Evolutionary conservation across 2,329 filamentous ascomycete genomes (phyloP).

Genomic region (Fonsecaea erecta): DNA sequence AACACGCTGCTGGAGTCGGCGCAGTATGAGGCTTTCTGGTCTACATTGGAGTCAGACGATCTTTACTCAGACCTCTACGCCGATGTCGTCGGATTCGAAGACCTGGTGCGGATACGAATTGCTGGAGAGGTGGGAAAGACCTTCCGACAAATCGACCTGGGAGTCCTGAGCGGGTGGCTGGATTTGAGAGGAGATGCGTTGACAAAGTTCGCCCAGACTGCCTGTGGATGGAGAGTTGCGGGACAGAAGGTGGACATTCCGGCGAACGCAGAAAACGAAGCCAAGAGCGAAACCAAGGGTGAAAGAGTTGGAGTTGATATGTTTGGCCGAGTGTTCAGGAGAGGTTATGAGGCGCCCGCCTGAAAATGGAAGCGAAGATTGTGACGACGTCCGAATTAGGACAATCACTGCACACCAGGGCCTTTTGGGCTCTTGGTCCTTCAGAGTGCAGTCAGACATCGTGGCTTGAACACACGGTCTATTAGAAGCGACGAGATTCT

Average conservation of each 20-base stretch:
- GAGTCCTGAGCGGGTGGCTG: conserved; percentile 75
- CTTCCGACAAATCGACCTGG: conserved; percentile 72
- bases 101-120: conserved; percentile 87
- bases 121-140: conserved; percentile 82
- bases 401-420: neutral
- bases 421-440: neutral
- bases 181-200: conserved; percentile 69
- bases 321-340: conserved; percentile 70
- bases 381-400: neutral
- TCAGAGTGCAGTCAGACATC: neutral
- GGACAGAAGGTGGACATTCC: conserved; percentile 72
- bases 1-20: conserved; percentile 87
- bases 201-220: conserved; percentile 79
- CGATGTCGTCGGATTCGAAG: conserved; percentile 93
- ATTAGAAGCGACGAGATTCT: neutral
- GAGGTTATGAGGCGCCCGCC: conserved; percentile 82
- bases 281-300: conserved; percentile 89
- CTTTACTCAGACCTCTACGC: conserved; percentile 94
- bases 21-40: conserved; percentile 92
- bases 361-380: conserved; percentile 41
- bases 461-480: neutral
- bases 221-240: conserved; percentile 84
- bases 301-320: conserved; percentile 75
- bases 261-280: conserved; percentile 95
- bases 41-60: conserved; percentile 88